phyloP scores from a whole-genome alignment of 2,329 filamentous ascomycete species.

The Penicillium hesseltinei region DNA sequence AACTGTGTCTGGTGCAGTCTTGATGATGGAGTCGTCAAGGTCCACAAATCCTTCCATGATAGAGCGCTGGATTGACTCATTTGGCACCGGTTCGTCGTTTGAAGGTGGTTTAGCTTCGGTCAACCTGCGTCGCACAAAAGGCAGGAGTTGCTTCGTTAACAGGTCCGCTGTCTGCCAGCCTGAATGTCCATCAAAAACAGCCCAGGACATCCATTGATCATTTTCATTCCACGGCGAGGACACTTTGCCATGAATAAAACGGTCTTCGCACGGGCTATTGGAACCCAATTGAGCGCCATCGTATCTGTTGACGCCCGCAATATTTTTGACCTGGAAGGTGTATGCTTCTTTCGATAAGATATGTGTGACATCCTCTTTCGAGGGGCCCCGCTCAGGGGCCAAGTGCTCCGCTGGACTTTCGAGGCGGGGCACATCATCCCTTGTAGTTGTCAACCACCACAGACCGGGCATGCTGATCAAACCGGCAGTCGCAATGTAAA shows the following conservation, averaged over 20 bases:
- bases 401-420: slow-evolving; percentile 12
- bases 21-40: slow-evolving; percentile 28
- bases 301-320: slow-evolving; percentile 25
- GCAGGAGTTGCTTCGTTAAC: slow-evolving; percentile 23
- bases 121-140: slow-evolving; percentile 22
- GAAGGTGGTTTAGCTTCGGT: slow-evolving; percentile 9
- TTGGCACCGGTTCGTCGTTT: neutral
- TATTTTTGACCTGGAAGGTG: slow-evolving; percentile 16
- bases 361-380: slow-evolving; percentile 21
- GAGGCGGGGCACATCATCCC: slow-evolving; percentile 19
- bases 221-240: slow-evolving; percentile 22
- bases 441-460: slow-evolving; percentile 19
- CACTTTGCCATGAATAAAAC: slow-evolving; percentile 27
- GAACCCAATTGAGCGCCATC: slow-evolving; percentile 33
- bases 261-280: slow-evolving; percentile 39
- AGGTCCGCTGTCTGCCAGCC: slow-evolving; percentile 29
- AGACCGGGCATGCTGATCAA: slow-evolving; percentile 16
- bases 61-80: slow-evolving; percentile 22
- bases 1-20: slow-evolving; percentile 16
- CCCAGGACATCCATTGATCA: slow-evolving; percentile 36
- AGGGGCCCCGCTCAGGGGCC: slow-evolving; percentile 12
- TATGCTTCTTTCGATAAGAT: slow-evolving; percentile 26
- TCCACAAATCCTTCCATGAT: slow-evolving; percentile 24
- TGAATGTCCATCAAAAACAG: slow-evolving; percentile 43
- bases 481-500: slow-evolving; percentile 13